Evolutionary conservation across 768 basidiomycete species (phyloP), one percentile per base, ranked within the genome.

Genomic region (Hypholoma sublateritium): DNA sequence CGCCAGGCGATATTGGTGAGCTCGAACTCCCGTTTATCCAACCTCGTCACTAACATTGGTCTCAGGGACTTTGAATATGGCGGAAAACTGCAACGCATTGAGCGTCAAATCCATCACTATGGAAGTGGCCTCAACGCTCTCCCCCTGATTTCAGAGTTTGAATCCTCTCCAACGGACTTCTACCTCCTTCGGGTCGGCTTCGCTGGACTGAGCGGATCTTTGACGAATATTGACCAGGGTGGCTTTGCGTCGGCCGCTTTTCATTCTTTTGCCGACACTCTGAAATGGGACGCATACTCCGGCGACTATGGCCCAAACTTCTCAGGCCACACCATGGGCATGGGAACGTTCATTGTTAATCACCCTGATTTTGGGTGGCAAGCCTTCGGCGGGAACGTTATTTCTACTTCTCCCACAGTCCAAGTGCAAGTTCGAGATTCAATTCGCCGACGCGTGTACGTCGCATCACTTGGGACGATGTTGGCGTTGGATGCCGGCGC

Each of bases 301-400:
- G 82, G 82, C 47, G 83, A 84, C 62, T 84, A 83, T 61, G 83
- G 83, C 45, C 83, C 83, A 6, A 82, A 82, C 67, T 82, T 83
- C 64, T 80, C 80, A 49, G 81, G 82, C 11, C 79, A 80, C 63
- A 62, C 77, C 5, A 77, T 83, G 74, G 79, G 79, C 25, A 78
- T 77, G 56, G 76, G 75, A 46, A 77, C 77, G 0, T 76, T 70
- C 49, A 71, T 84, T 62, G 67, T 83, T 58, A 72, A 82, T 56
- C 81, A 83, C 54, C 80, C 81, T 17, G 75, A 77, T 60, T 83
- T 83, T 62, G 83, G 82, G n/a, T 83, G 82, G 82, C 81, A 83
- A 65, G 81, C 81, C 8, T 82, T 83, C 60, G 82, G 82, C 43
- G 82, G 82, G 5, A 77, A 72, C 35, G 69, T 84, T 36, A 61